phyloP scores from a whole-genome alignment of 2,329 filamentous ascomycete species.

The Fusarium mangiferae region DNA sequence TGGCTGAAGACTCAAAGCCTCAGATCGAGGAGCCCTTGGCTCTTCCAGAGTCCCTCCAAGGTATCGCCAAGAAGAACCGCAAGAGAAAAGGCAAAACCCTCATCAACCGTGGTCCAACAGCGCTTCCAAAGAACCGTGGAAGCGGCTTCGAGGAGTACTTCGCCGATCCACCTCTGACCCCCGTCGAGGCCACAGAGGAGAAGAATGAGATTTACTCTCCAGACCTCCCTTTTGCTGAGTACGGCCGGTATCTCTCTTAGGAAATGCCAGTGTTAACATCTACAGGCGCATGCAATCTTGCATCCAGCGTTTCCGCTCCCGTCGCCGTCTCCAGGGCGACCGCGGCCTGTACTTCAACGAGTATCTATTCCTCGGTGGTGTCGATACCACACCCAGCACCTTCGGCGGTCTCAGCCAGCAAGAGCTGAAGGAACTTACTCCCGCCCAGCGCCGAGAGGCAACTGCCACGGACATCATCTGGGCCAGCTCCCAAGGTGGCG shows the following conservation, averaged over 20 bases:
- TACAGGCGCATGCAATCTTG: constrained; percentile 82
- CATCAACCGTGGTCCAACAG: constrained; percentile 51
- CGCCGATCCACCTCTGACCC: constrained; percentile 81
- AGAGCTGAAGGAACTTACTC: constrained; percentile 65
- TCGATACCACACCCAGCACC: constrained; percentile 66
- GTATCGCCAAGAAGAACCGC: constrained; percentile 36
- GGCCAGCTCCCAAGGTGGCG: constrained; percentile 54
- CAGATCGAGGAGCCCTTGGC: background rate
- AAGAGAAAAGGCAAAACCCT: constrained; percentile 25
- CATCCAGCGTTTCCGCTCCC: constrained; percentile 81
- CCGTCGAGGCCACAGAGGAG: constrained; percentile 74
- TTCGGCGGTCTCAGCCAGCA: constrained; percentile 71
- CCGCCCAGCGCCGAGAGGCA: constrained; percentile 69
- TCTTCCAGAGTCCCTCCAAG: constrained; percentile 23
- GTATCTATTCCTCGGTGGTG: constrained; percentile 85
- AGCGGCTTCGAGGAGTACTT: constrained; percentile 85
- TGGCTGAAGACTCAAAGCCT: background rate
- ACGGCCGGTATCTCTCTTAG: constrained; percentile 5
- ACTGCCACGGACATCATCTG: constrained; percentile 71
- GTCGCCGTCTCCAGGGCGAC: constrained; percentile 75
- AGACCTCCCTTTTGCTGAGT: constrained; percentile 67
- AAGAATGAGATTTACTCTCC: constrained; percentile 71
- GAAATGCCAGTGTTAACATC: constrained; percentile 25
- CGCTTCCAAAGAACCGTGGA: constrained; percentile 56
- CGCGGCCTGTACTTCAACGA: constrained; percentile 76